Percentiles rank a stretch among this genome's conserved stretches.
These are phyloP conservation scores for Russula sp. DNA, from an alignment of 768 basidiomycete genomes.

Conservation along the genomic window DNA sequence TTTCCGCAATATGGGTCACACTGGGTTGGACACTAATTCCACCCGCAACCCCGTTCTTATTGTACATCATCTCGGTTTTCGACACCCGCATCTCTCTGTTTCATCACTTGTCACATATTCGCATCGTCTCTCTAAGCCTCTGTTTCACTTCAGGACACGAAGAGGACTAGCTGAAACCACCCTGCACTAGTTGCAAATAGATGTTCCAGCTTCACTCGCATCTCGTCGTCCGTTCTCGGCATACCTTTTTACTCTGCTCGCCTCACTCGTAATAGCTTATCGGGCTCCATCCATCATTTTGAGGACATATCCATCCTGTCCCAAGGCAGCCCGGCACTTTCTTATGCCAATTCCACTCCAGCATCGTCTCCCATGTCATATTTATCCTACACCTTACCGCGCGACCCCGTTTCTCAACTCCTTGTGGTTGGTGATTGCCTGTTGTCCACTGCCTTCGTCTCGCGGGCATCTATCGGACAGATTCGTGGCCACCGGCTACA, in stretches of 20 bases:
- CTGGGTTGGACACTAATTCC: slow-evolving; percentile 44
- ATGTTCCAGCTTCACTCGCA: slow-evolving; percentile 28
- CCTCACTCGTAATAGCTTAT: slow-evolving; percentile 26
- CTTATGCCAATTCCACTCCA: slow-evolving; percentile 28
- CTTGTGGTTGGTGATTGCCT: slow-evolving; percentile 3
- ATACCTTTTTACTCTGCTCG: slow-evolving; percentile 26
- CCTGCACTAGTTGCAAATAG: slow-evolving; percentile 21
- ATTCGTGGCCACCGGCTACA: neutral
- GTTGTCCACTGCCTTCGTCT: neutral
- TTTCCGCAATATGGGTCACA: slow-evolving; percentile 42
- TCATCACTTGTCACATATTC: slow-evolving; percentile 29
- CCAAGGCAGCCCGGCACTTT: slow-evolving; percentile 36
- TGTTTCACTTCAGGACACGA: slow-evolving; percentile 17
- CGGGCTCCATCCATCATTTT: slow-evolving; percentile 25
- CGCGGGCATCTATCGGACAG: neutral
- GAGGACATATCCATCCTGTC: slow-evolving; percentile 66
- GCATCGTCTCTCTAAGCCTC: slow-evolving; percentile 11
- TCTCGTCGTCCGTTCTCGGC: slow-evolving; percentile 29
- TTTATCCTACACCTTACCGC: slow-evolving; percentile 29
- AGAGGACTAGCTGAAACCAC: slow-evolving; percentile 21
- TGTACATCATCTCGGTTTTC: slow-evolving; percentile 13
- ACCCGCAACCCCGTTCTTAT: slow-evolving; percentile 3
- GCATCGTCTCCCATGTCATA: slow-evolving; percentile 32
- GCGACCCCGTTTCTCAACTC: slow-evolving; percentile 26
- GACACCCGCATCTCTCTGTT: slow-evolving; percentile 22